Conservation (phyloP, 1,284 basidiomycete species). For the Apiotrichum sp. region DNA sequence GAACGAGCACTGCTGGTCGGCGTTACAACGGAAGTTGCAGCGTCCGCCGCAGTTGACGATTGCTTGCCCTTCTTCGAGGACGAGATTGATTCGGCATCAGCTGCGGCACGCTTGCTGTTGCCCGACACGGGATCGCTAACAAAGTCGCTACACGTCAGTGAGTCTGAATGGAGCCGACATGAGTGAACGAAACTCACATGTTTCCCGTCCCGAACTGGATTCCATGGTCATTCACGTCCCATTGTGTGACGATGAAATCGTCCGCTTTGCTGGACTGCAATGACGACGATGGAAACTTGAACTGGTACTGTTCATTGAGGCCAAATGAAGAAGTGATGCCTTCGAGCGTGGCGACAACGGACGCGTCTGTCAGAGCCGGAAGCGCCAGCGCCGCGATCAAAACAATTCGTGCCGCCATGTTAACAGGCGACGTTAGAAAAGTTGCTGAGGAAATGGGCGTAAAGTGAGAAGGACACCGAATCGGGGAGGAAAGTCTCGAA, state of each 20-base stretch:
- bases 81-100: not conserved
- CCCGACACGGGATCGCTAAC: constrained; percentile 26
- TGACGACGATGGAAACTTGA: constrained; percentile 24
- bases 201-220: constrained; percentile 29
- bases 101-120: not conserved
- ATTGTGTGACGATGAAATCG: constrained; percentile 27
- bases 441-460: not conserved
- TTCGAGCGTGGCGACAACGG: not conserved
- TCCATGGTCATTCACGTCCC: constrained; percentile 27
- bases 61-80: constrained; percentile 1
- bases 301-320: constrained; percentile 25
- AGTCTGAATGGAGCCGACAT: not conserved
- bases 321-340: constrained; percentile 9
- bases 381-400: constrained; percentile 9
- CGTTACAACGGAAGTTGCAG: constrained; percentile 8
- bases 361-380: not conserved
- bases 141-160: constrained; percentile 20
- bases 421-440: not conserved
- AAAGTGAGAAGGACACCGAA: too few relatives aligned
- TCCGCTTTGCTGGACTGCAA: constrained; percentile 21
- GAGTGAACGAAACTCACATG: constrained; percentile 22
- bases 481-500: too few relatives aligned
- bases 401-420: not conserved
- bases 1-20: not conserved
- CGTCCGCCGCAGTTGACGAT: constrained; percentile 6